A percentile compares a stretch with the other conserved stretches of the same genome.
These are phyloP conservation scores for Somion occarium DNA, from an alignment of 1,284 basidiomycete species.

Conservation along the genomic window DNA sequence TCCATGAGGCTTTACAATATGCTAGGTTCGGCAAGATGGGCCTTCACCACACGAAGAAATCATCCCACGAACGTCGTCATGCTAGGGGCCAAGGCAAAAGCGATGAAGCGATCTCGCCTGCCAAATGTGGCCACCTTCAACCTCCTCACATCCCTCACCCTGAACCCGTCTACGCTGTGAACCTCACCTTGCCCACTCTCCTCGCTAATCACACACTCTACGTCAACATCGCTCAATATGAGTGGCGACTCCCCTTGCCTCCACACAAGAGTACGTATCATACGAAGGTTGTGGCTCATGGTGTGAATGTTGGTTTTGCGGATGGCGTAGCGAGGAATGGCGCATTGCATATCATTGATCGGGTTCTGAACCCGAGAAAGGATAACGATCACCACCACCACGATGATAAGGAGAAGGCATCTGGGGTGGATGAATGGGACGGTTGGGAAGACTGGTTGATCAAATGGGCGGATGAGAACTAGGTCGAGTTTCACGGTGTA, in stretches of 20 bases:
- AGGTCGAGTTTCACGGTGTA: constrained; percentile 2
- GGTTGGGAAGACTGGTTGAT: constrained; percentile 58
- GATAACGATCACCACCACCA: constrained; percentile 2
- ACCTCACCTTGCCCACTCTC: constrained; percentile 44
- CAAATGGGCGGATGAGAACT: constrained; percentile 31
- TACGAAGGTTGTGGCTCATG: background rate
- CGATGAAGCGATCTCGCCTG: too few relatives aligned
- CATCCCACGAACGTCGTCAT: too few relatives aligned
- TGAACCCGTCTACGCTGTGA: constrained; percentile 36
- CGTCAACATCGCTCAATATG: constrained; percentile 45
- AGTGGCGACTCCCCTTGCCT: background rate
- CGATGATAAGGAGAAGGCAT: constrained; percentile 21
- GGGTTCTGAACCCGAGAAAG: constrained; percentile 1
- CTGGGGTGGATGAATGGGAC: constrained; percentile 39
- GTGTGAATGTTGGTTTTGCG: background rate
- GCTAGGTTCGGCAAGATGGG: too few relatives aligned
- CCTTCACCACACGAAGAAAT: too few relatives aligned
- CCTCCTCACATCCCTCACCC: constrained; percentile 22
- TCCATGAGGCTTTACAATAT: background rate
- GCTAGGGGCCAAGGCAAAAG: too few relatives aligned
- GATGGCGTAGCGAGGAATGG: constrained; percentile 1
- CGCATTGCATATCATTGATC: constrained; percentile 2
- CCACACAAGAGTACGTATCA: background rate
- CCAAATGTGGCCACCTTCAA: too few relatives aligned
- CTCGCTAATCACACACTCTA: constrained; percentile 44